Evolutionary conservation across 345 rosid genomes (phyloP).

Genomic region (Citrus sp.): DNA sequence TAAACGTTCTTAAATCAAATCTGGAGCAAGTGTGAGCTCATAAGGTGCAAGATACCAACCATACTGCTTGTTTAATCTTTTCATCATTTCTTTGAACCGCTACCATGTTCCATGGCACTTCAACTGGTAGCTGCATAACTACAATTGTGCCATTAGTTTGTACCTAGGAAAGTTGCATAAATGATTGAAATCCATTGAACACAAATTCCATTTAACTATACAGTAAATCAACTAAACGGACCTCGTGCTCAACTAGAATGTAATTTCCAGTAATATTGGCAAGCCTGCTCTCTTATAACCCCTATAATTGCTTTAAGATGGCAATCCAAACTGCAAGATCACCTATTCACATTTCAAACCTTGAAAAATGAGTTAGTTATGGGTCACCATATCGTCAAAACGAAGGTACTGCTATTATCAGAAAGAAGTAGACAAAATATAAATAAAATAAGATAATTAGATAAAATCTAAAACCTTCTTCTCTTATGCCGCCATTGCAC

Average conservation of each 20-base stretch:
- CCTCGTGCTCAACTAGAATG: no score
- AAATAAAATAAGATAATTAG: not conserved
- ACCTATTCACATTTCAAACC: not conserved
- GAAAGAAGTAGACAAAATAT: not conserved
- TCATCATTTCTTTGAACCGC: not conserved
- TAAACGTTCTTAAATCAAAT: no score
- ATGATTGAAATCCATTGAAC: not conserved
- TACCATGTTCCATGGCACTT: not conserved
- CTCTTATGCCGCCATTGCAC: no score
- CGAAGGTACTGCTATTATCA: not conserved
- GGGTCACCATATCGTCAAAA: not conserved
- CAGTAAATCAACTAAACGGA: not conserved
- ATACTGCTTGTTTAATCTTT: not conserved
- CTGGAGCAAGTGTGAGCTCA: not conserved
- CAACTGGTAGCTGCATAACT: not conserved
- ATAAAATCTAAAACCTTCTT: not conserved
- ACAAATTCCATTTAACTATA: not conserved
- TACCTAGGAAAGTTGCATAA: not conserved
- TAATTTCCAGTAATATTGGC: not conserved
- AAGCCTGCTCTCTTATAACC: not conserved
- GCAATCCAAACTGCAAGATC: not conserved
- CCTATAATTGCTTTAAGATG: not conserved
- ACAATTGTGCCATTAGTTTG: not conserved
- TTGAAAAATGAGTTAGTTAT: no score
- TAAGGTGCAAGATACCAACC: not conserved